Evolutionary conservation across 2,329 filamentous ascomycete genomes (phyloP), one percentile per base, ranked within the genome.

Genomic region (Sclerotiophoma versabilis): DNA sequence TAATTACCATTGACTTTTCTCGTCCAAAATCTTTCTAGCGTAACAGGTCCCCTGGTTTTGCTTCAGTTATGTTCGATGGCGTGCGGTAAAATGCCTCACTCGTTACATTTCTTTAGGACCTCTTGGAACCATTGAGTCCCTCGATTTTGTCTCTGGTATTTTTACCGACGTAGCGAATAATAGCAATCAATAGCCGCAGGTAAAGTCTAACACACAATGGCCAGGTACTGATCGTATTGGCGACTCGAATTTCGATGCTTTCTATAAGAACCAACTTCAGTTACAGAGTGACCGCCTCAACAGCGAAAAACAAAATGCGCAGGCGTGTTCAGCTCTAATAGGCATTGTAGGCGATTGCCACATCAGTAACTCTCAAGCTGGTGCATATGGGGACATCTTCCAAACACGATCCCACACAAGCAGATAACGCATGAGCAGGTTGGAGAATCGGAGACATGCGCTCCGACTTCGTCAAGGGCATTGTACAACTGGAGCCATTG

Each of bases 401-500:
- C n/a, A n/a, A n/a, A n/a, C n/a, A n/a, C n/a, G n/a, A n/a, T n/a
- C n/a, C n/a, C n/a, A n/a, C n/a, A n/a, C n/a, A n/a, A n/a, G n/a
- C n/a, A n/a, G n/a, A n/a, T 47, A 17, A 25, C 36, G 15, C 3
- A 1, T 1, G 14, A 4, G 29, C 26, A 49, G 46, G 36, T 14
- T 82, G 76, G 77, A 71, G 80, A 12, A 74, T 81, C 8, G 80
- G 79, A 2, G 84, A 87, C 59, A 69, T 71, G 5, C 68, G 76
- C 3, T 82, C 84, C 0, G 60, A 77, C 0, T 68, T 80, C 1
- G 78, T 85, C 6, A 77, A 76, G 19, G 79, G 71, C 0, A 75
- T 84, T 19, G 66, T 86, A 4, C 74, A 78, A 2, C 55, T 86
- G 8, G 84, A 86, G 62, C 83, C 83, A 0, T 66, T 73, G 4